Percentiles rank a stretch among this genome's conserved stretches.
phyloP scores from a whole-genome alignment of 371 early-diverging fungal genomes.

The Mucor sp. region DNA sequence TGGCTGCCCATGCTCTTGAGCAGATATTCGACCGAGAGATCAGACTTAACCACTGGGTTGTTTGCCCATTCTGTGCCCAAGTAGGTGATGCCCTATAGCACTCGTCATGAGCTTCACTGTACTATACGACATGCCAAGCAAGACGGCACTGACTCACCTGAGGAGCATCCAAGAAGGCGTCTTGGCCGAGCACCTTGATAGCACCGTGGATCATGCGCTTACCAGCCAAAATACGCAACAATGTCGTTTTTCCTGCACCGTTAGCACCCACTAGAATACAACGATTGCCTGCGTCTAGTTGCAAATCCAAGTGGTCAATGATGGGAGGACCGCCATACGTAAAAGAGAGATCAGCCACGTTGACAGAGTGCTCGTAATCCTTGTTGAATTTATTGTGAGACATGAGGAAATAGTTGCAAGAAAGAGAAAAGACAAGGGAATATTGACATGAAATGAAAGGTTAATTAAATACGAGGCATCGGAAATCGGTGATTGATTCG shows the following conservation, averaged over 20 bases:
- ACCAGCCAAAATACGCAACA: slow-evolving; percentile 69
- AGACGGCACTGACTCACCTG: slow-evolving; percentile 17
- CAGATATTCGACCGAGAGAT: slow-evolving; percentile 67
- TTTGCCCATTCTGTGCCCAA: slow-evolving; percentile 83
- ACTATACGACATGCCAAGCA: not conserved
- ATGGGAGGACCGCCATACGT: slow-evolving; percentile 65
- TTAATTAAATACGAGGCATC: not conserved
- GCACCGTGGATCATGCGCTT: slow-evolving; percentile 65
- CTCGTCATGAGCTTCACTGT: not conserved
- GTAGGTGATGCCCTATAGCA: slow-evolving; percentile 67
- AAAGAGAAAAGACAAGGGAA: not conserved
- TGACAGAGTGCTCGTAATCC: slow-evolving; percentile 19
- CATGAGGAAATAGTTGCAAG: slow-evolving; percentile 4
- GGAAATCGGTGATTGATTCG: slow-evolving; percentile 1
- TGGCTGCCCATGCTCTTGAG: slow-evolving; percentile 73
- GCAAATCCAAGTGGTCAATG: slow-evolving; percentile 55
- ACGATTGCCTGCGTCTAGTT: slow-evolving; percentile 57
- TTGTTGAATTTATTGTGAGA: slow-evolving; percentile 1
- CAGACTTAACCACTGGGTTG: slow-evolving; percentile 59
- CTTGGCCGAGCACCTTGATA: slow-evolving; percentile 60
- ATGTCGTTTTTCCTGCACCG: slow-evolving; percentile 72
- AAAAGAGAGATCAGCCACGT: slow-evolving; percentile 54
- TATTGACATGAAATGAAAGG: not conserved
- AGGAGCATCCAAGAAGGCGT: slow-evolving; percentile 69
- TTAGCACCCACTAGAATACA: slow-evolving; percentile 66